These are phyloP conservation scores for Trichoderma gracile DNA, from an alignment of 2,329 filamentous ascomycete species.

Conservation along the genomic window DNA sequence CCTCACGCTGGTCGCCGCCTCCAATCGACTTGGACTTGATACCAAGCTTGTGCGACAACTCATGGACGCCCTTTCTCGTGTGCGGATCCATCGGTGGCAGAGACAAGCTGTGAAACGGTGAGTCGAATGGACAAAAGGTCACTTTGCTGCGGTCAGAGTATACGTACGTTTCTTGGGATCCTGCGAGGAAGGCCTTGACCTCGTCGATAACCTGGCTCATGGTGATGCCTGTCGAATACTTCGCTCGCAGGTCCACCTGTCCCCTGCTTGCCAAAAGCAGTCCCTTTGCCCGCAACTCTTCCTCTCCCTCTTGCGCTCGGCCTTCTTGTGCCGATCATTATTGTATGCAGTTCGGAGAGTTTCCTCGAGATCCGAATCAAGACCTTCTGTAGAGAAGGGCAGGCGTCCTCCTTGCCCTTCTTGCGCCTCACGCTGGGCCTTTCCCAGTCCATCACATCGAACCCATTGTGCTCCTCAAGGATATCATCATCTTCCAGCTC, in stretches of 20 bases:
- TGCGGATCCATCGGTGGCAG: slow-evolving; percentile 83
- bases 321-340: slow-evolving; percentile 71
- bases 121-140: not conserved
- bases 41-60: slow-evolving; percentile 71
- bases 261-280: slow-evolving; percentile 64
- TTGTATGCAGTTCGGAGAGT: slow-evolving; percentile 61
- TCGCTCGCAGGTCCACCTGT: slow-evolving; percentile 62
- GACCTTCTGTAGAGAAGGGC: slow-evolving; percentile 52
- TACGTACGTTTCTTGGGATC: slow-evolving; percentile 62
- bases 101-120: slow-evolving; percentile 54
- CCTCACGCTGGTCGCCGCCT: slow-evolving; percentile 68
- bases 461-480: slow-evolving; percentile 56
- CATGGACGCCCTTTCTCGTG: slow-evolving; percentile 76
- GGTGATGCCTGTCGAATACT: slow-evolving; percentile 72
- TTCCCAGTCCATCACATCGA: slow-evolving; percentile 85
- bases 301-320: slow-evolving; percentile 67
- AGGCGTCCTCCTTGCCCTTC: slow-evolving; percentile 63
- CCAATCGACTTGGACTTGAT: slow-evolving; percentile 85
- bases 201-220: slow-evolving; percentile 71
- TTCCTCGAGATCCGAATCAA: slow-evolving; percentile 68
- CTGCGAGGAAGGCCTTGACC: slow-evolving; percentile 68
- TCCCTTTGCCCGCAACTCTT: slow-evolving; percentile 66
- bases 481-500: not conserved
- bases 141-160: not conserved
- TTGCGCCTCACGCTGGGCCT: slow-evolving; percentile 63